These are phyloP conservation scores for Calonectria hongkongensis DNA, from an alignment of 2,329 filamentous ascomycete species.

Conservation along the genomic window DNA sequence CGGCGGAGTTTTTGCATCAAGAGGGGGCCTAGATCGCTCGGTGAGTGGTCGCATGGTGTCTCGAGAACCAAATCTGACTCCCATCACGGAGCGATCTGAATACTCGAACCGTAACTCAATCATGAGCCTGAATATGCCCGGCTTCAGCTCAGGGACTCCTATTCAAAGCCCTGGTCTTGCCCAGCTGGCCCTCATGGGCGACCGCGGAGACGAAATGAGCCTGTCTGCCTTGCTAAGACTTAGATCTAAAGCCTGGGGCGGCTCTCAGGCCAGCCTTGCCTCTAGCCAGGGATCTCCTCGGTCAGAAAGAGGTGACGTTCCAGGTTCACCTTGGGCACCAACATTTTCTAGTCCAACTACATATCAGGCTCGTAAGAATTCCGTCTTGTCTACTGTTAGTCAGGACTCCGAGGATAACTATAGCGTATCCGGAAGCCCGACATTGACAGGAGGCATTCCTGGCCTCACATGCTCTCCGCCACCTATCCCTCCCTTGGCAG, in stretches of 20 bases:
- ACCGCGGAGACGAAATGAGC: conserved; percentile 78
- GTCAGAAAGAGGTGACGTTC: conserved; percentile 69
- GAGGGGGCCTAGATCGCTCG: conserved; percentile 79
- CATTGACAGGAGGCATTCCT: conserved; percentile 65
- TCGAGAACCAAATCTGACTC: conserved; percentile 93
- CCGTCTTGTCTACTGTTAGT: conserved; percentile 69
- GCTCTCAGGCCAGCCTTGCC: conserved; percentile 83
- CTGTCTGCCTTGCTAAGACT: conserved; percentile 83
- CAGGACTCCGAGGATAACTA: conserved; percentile 67
- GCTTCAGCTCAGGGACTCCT: conserved; percentile 65
- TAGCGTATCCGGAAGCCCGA: conserved; percentile 70
- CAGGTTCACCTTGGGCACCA: conserved; percentile 64
- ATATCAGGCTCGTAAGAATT: conserved; percentile 68
- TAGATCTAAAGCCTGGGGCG: conserved; percentile 86
- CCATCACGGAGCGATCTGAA: conserved; percentile 96
- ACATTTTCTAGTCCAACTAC: conserved; percentile 49
- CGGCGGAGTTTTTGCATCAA: conserved; percentile 92
- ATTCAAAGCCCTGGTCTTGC: conserved; percentile 84
- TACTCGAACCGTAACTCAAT: conserved; percentile 96
- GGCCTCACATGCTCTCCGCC: conserved; percentile 54
- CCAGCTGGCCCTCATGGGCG: conserved; percentile 81
- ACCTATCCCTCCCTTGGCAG: conserved; percentile 45
- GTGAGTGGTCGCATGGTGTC: conserved; percentile 84
- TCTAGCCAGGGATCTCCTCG: conserved; percentile 71
- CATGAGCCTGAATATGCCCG: conserved; percentile 77